Evolutionary conservation across 805 yeast genomes (phyloP).

Genomic region (Monosporozyma siamensis): DNA sequence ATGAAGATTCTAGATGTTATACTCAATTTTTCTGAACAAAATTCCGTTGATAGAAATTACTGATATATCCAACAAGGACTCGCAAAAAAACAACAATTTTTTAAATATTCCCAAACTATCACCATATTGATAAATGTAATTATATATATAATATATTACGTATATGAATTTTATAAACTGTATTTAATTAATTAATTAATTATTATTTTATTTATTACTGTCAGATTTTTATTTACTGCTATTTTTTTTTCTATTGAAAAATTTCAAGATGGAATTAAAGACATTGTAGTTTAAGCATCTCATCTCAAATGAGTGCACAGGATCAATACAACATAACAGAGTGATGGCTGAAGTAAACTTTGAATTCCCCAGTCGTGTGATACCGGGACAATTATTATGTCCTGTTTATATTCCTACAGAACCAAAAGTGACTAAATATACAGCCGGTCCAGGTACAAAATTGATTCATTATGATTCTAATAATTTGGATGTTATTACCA

Average conservation of each 20-base stretch:
- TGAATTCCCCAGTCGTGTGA: constrained; percentile 37
- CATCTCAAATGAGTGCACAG: too few species aligned
- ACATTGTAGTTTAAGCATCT: neutral
- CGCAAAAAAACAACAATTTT: too few species aligned
- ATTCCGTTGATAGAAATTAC: too few species aligned
- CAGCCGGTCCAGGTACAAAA: constrained; percentile 59
- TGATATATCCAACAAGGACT: too few species aligned
- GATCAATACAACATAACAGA: neutral
- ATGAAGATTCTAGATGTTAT: constrained; percentile 64
- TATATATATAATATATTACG: neutral
- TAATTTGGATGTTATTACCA: constrained; percentile 37
- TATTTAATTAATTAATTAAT: neutral
- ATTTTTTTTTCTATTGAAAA: neutral
- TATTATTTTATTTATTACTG: neutral
- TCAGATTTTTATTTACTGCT: neutral
- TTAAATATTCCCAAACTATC: too few species aligned
- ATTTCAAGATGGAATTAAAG: neutral
- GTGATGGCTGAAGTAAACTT: neutral
- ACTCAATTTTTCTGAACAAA: constrained; percentile 75
- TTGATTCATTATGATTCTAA: constrained; percentile 37
- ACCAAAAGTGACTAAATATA: constrained; percentile 29
- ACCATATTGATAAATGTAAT: too few species aligned
- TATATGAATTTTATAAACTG: neutral
- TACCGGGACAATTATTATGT: constrained; percentile 77
- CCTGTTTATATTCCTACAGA: constrained; percentile 38